Conservation (phyloP, 2,329 filamentous ascomycete species). For the Calonectria crousiana region DNA sequence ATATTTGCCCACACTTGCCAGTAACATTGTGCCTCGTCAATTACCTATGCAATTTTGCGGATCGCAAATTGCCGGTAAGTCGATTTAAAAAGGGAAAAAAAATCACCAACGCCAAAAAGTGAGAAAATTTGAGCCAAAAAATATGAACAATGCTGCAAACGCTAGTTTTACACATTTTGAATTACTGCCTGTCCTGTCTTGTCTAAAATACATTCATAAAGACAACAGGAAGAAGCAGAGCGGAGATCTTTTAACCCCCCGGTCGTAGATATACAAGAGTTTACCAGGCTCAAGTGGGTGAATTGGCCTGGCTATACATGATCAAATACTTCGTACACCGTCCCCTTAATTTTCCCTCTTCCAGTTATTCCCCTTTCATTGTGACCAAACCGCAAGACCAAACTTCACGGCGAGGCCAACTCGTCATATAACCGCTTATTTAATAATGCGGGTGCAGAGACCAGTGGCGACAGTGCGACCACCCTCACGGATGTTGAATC, state of each 20-base stretch:
- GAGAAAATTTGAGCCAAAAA: background rate
- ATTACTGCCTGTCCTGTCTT: constrained; percentile 47
- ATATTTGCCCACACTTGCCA: background rate
- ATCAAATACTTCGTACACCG: constrained; percentile 43
- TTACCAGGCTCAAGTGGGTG: constrained; percentile 45
- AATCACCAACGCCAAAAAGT: background rate
- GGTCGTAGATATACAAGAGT: constrained; percentile 54
- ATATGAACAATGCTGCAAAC: background rate
- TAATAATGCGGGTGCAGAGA: constrained; percentile 79
- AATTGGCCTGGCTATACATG: constrained; percentile 44
- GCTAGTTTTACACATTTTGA: constrained; percentile 44
- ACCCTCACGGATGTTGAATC: constrained; percentile 98
- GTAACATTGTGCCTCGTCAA: background rate
- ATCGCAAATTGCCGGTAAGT: background rate
- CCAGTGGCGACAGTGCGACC: constrained; percentile 89
- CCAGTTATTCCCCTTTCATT: background rate
- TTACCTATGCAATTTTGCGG: background rate
- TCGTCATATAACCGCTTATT: constrained; percentile 56
- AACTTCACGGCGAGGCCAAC: background rate
- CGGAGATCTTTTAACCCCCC: constrained; percentile 53
- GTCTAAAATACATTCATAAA: constrained; percentile 52
- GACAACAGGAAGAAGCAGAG: constrained; percentile 56
- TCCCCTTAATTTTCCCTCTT: constrained; percentile 32
- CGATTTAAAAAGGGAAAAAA: background rate
- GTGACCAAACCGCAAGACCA: background rate